Percentiles rank a stretch among this genome's conserved stretches.
Conservation (phyloP, 495 filamentous ascomycete species). For the Apodospora peruviana region DNA sequence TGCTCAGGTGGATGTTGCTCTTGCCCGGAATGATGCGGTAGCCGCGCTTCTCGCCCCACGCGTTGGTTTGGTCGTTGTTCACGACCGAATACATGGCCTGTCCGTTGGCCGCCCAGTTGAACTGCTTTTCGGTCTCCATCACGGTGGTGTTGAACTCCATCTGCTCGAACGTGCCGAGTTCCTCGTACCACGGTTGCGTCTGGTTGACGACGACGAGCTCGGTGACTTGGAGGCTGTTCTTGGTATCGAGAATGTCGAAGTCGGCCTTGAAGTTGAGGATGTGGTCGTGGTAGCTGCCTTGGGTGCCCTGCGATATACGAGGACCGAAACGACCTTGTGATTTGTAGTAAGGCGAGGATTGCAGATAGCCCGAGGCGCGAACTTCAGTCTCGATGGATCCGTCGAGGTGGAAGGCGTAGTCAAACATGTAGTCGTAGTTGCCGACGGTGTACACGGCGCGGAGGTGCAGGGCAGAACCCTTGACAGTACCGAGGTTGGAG, state of each 20-base stretch:
- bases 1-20: constrained; percentile 41
- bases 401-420: constrained; percentile 52
- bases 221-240: constrained; percentile 41
- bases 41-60: constrained; percentile 48
- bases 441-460: constrained; percentile 45
- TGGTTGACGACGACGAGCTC: constrained; percentile 35
- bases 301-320: constrained; percentile 40
- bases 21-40: constrained; percentile 45
- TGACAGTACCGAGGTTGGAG: constrained; percentile 31
- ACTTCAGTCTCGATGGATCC: constrained; percentile 50
- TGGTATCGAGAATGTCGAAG: constrained; percentile 46
- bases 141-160: constrained; percentile 38
- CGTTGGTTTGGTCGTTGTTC: constrained; percentile 40
- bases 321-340: constrained; percentile 41
- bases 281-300: constrained; percentile 48
- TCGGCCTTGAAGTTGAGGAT: constrained; percentile 51
- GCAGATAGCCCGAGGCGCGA: constrained; percentile 54
- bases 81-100: constrained; percentile 43
- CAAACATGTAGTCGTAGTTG: constrained; percentile 47
- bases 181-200: constrained; percentile 45
- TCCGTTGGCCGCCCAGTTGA: constrained; percentile 46
- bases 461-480: constrained; percentile 39
- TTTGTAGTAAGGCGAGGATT: constrained; percentile 41
- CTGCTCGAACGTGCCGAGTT: constrained; percentile 39
- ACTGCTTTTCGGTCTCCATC: constrained; percentile 36